A percentile compares a stretch with the other conserved stretches of the same genome.
These are phyloP conservation scores for Crithidia fasciculata DNA, from an alignment of 208 protist species.

Conservation along the genomic window DNA sequence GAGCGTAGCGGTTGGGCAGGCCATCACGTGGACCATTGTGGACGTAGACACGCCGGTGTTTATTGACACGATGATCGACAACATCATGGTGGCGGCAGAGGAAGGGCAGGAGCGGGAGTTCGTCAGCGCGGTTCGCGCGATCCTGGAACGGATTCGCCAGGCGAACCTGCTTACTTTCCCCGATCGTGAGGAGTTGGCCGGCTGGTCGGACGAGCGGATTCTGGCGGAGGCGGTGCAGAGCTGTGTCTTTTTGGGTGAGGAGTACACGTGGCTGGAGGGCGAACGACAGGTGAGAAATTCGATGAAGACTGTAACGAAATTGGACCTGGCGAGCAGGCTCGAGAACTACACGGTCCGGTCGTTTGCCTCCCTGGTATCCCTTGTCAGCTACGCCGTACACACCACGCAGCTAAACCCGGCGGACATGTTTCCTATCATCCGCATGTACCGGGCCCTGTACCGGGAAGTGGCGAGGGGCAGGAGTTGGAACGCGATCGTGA, in stretches of 20 bases:
- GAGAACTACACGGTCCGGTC: constrained; percentile 4
- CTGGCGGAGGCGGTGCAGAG: neutral
- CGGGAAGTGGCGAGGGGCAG: neutral
- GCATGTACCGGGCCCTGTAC: constrained; percentile 4
- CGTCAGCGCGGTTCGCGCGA: neutral
- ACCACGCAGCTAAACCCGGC: constrained; percentile 18
- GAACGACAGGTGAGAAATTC: constrained; percentile 24
- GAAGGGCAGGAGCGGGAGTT: neutral
- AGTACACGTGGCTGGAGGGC: constrained; percentile 14
- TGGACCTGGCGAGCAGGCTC: neutral
- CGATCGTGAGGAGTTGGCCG: constrained; percentile 4
- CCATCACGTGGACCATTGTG: neutral
- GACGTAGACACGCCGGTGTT: neutral
- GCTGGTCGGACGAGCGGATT: constrained; percentile 10
- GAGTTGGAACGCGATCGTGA: constrained; percentile 6
- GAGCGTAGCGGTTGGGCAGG: constrained; percentile 2
- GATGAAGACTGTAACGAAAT: constrained; percentile 20
- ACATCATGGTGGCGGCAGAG: neutral
- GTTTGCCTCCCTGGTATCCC: constrained; percentile 1
- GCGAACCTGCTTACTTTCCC: constrained; percentile 24
- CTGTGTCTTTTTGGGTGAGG: constrained; percentile 17
- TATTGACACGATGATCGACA: constrained; percentile 5
- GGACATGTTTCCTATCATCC: neutral
- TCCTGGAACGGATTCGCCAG: constrained; percentile 14
- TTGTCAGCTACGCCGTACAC: constrained; percentile 15